Percentiles rank a stretch among this genome's conserved stretches.
These are phyloP conservation scores for Knoxdaviesia capensis DNA, from an alignment of 2,329 filamentous ascomycete species.

Conservation along the genomic window DNA sequence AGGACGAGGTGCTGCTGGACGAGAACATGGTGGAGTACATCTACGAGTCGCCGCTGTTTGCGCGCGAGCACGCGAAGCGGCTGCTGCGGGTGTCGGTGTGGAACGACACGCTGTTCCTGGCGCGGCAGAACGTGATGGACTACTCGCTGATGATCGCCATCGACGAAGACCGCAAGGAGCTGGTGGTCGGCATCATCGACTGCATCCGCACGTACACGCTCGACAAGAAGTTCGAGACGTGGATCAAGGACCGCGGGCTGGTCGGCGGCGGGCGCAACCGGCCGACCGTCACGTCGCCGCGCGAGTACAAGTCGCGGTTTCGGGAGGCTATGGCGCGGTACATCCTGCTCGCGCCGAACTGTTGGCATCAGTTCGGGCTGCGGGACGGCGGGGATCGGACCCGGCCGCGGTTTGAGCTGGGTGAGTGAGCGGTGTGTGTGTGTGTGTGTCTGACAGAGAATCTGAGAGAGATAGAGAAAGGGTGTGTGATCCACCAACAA, in stretches of 20 bases:
- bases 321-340: slow-evolving; percentile 89
- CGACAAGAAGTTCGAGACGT: slow-evolving; percentile 99
- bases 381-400: slow-evolving; percentile 6
- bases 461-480: neutral
- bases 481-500: neutral
- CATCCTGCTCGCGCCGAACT: slow-evolving; percentile 55
- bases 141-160: slow-evolving; percentile 98
- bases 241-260: slow-evolving; percentile 94
- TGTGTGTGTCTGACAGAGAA: neutral
- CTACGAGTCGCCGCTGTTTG: slow-evolving; percentile 88
- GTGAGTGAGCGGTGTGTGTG: neutral
- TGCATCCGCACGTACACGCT: slow-evolving; percentile 97
- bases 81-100: slow-evolving; percentile 79
- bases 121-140: slow-evolving; percentile 95
- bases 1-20: slow-evolving; percentile 88
- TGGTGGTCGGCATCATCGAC: slow-evolving; percentile 95
- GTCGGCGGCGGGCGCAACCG: slow-evolving; percentile 57
- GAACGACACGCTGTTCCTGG: slow-evolving; percentile 93
- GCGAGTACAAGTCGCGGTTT: slow-evolving; percentile 93
- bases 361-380: slow-evolving; percentile 48
- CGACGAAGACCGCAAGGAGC: slow-evolving; percentile 71
- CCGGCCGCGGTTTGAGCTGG: slow-evolving; percentile 5
- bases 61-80: slow-evolving; percentile 90
- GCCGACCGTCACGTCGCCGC: slow-evolving; percentile 90
- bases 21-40: slow-evolving; percentile 99